Base-by-base conservation (phyloP, 2,329 filamentous ascomycete genomes). In the Colletotrichum melonis region DNA sequence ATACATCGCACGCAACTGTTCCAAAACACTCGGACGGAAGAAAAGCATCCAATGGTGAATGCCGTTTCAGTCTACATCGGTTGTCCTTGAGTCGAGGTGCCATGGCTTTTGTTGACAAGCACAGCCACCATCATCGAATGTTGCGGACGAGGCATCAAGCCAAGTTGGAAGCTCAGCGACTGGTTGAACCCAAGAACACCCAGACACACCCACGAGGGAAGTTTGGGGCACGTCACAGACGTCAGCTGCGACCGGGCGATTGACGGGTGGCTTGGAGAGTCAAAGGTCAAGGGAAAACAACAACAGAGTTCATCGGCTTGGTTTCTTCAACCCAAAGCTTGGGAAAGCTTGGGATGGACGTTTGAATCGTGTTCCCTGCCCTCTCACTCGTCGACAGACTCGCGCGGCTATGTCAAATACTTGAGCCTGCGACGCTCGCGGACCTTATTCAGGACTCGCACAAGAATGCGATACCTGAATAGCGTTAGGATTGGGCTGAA, bases 51-150 rank as follows among this genome's bases (percentile, higher is more conserved):
- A 70, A 70, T 73, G 28, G 64, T 70, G 55, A 52, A 16, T 73
- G 70, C 56, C 60, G 70, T 73, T 73, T 73, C 70, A 73, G 67
- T 70, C 70, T 73, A 22, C 70, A 70, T 62, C 55, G 70, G 67
- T 73, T 57, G 67, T 42, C 60, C 70, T 60, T 73, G 67, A 55
- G 55, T 56, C 59, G 28, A 64, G 26, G 59, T 60, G 67, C 60
- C 69, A 69, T 35, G 58, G 28, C 67, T 57, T 57, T 28, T 65
- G 60, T 73, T 65, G 70, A 70, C 70, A 70, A 60, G 66, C 70
- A 70, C 67, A 65, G 55, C 46, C 66, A 70, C 55, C 55, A 56
- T 60, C 67, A 59, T 69, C 54, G 59, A 70, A 49, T 30, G 66
- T 62, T 22, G 32, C 49, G 54, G 70, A 52, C 32, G 60, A 70